Conservation (phyloP, 202 grass and related monocot species). For the Miscanthus sacchariflorus region DNA sequence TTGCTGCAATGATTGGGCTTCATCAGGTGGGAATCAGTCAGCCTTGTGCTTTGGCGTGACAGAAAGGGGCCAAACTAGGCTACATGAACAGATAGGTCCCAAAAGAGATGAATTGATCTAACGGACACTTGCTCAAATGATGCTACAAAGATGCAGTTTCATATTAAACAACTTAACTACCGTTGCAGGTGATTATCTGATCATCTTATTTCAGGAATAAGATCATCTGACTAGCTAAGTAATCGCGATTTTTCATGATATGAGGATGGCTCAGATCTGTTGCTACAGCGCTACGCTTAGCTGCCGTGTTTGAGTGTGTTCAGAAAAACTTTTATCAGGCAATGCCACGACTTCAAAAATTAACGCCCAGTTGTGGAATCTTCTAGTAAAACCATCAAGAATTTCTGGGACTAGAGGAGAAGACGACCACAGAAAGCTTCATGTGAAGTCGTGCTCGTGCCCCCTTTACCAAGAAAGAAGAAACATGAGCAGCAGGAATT, state of each 20-base stretch:
- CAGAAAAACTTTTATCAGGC: background rate
- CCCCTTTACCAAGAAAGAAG: background rate
- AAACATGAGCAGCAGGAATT: background rate
- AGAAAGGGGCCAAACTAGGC: constrained; percentile 1
- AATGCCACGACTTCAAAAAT: background rate
- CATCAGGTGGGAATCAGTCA: constrained; percentile 21
- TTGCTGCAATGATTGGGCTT: constrained; percentile 26
- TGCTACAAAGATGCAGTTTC: background rate
- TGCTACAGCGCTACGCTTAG: too few species aligned
- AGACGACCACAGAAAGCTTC: background rate
- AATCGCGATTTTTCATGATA: too few species aligned
- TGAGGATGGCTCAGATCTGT: too few species aligned
- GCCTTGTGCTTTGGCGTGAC: background rate
- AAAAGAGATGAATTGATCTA: constrained; percentile 29
- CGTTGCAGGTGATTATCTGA: background rate
- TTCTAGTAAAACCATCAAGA: background rate
- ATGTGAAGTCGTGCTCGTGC: constrained; percentile 38
- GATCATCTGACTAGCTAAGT: background rate
- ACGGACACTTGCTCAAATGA: background rate
- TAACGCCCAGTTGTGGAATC: background rate
- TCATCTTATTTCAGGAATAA: background rate
- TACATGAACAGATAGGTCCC: constrained; percentile 6
- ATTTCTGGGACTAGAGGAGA: background rate
- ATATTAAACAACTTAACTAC: background rate
- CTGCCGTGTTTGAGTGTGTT: too few species aligned